Percentiles rank a stretch among this genome's conserved stretches.
Conservation (phyloP, 1,284 basidiomycete genomes). For the Ceratobasidium sp. region DNA sequence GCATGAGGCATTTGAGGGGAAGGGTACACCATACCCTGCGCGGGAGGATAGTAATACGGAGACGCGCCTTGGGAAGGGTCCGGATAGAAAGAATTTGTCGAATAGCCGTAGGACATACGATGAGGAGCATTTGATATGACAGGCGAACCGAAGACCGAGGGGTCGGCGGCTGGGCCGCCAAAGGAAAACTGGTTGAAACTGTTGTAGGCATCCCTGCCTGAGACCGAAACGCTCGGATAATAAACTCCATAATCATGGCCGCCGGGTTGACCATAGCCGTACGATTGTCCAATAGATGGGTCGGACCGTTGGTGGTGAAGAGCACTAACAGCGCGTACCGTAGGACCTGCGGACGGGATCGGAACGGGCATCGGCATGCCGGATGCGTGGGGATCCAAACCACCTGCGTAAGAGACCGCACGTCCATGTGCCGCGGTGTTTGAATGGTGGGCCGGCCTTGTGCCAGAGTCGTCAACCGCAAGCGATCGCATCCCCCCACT, state of each 20-base stretch:
- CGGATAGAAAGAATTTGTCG: slow-evolving; percentile 63
- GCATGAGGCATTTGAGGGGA: slow-evolving; percentile 50
- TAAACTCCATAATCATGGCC: slow-evolving; percentile 40
- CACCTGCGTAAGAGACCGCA: slow-evolving; percentile 37
- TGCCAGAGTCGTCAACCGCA: slow-evolving; percentile 68
- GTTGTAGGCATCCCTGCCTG: slow-evolving; percentile 11
- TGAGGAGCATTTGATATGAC: slow-evolving; percentile 58
- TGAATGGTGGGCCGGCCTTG: slow-evolving; percentile 9
- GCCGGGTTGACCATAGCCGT: slow-evolving; percentile 65
- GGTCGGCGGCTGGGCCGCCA: slow-evolving; percentile 63
- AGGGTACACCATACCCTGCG: slow-evolving; percentile 71
- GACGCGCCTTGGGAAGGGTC: slow-evolving; percentile 67
- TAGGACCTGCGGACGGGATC: neutral
- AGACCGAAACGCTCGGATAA: slow-evolving; percentile 27
- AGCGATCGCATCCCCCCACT: slow-evolving; percentile 73
- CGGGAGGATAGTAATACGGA: slow-evolving; percentile 69
- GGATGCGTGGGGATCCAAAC: slow-evolving; percentile 22
- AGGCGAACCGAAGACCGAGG: slow-evolving; percentile 66
- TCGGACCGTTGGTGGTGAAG: slow-evolving; percentile 34
- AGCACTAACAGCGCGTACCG: slow-evolving; percentile 21
- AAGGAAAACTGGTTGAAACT: slow-evolving; percentile 60
- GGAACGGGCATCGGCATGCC: slow-evolving; percentile 41
- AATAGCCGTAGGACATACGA: slow-evolving; percentile 42
- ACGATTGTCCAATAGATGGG: slow-evolving; percentile 27
- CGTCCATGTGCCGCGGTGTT: slow-evolving; percentile 17